Conservation (phyloP, 2,329 filamentous ascomycete species). For the Zymoseptoria ardabiliae region DNA sequence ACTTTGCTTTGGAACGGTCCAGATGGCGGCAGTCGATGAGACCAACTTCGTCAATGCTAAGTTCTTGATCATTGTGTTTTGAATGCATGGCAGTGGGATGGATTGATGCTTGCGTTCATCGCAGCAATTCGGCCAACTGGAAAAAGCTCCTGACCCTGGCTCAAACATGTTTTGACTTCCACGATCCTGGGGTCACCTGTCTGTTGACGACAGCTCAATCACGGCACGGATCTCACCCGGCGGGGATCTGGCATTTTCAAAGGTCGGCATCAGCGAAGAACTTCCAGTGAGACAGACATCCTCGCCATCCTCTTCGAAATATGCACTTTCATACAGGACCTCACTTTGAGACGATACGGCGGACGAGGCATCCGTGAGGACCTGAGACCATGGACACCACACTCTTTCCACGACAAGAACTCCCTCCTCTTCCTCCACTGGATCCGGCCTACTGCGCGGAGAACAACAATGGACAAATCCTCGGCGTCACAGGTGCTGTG, state of each 20-base stretch:
- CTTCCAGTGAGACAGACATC: too few species aligned
- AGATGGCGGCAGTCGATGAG: not conserved
- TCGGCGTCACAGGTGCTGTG: constrained; percentile 21
- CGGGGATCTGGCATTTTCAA: not conserved
- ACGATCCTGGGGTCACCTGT: not conserved
- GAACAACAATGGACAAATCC: constrained; percentile 17
- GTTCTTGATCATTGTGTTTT: not conserved
- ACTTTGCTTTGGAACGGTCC: not conserved
- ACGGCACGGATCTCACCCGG: not conserved
- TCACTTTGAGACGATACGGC: not conserved
- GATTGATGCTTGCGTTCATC: not conserved
- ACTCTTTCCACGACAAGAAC: not conserved
- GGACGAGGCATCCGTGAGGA: not conserved
- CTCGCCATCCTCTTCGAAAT: not conserved
- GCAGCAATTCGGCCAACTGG: not conserved
- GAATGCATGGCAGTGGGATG: too few species aligned
- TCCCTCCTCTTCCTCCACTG: constrained; percentile 5
- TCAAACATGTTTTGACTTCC: not conserved
- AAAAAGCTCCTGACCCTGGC: not conserved
- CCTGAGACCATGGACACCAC: not conserved
- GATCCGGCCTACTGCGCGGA: constrained; percentile 19
- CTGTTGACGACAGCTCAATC: not conserved
- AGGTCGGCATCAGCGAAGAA: not conserved
- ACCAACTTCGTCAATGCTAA: not conserved
- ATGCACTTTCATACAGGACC: not conserved